Base-by-base conservation (phyloP, 1,284 basidiomycete genomes). In the Pseudozyma pruni region DNA sequence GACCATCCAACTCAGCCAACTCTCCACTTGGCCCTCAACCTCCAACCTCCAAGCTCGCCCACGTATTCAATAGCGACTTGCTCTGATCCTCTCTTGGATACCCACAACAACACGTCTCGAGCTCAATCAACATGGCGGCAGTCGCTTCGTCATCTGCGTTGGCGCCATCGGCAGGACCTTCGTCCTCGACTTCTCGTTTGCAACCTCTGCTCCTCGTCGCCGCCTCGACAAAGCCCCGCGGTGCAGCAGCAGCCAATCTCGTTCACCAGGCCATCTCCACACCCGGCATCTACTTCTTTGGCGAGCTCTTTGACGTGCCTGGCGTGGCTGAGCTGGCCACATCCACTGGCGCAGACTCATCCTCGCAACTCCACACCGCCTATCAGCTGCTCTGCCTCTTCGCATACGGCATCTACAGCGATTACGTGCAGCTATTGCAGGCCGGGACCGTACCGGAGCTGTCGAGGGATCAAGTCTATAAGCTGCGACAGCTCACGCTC, bases 401-500 rank as follows among this genome's bases (percentile, higher is more conserved):
- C 83, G 88, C 94, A 3, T 95, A 93, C 83, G 91, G 89, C 74
- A 92, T 91, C 0, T 91, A 90, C 78, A 84, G 85, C 22, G 57
- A 67, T 75, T 97, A 95, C 81, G 13, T 40, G 1, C 41, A 45
- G 13, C 42, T 66, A 3, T 6, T 6, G 2, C 38, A 35, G 4
- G 25, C 29, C 13, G 47, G 35, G 6, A 16, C 55, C 1, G 33
- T 59, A 11, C 44, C 66, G 0, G 31, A 41, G 7, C 40, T 98
- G 38, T 90, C 88, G 47, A 81, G 85, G 2, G 87, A 88, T 0
- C 93, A 97, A 76, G 86, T 87, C 3, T 88, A 86, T 27, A 98
- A 98, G 83, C 87, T 98, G 16, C 93, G 92, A 83, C 92, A 95
- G 75, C 88, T 98, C 7, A 91, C 93, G 0, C 89, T 98, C 51